phyloP scores from a whole-genome alignment of 495 filamentous ascomycete genomes.

The Lepraria neglecta region DNA sequence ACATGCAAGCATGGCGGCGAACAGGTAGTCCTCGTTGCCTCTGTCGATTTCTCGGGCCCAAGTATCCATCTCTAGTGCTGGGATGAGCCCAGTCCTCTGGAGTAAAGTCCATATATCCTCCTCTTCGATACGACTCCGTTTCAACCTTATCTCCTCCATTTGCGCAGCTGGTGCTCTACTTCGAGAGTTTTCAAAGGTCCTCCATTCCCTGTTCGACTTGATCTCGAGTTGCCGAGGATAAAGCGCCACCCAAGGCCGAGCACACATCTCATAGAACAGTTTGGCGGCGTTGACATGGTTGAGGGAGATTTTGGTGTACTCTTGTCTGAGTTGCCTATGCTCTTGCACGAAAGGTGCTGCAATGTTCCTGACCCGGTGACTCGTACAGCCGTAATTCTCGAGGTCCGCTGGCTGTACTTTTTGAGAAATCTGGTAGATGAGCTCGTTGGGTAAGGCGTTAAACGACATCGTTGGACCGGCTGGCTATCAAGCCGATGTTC shows the following conservation, averaged over 20 bases:
- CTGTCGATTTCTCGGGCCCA: constrained; percentile 17
- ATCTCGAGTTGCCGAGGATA: constrained; percentile 22
- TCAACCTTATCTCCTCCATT: constrained; percentile 14
- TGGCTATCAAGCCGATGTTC: neutral
- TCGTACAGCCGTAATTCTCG: constrained; percentile 17
- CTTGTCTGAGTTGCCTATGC: constrained; percentile 15
- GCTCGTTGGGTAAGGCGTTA: constrained; percentile 19
- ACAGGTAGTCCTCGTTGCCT: constrained; percentile 24
- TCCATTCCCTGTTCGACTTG: constrained; percentile 18
- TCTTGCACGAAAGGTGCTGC: constrained; percentile 21
- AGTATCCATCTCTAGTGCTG: constrained; percentile 4
- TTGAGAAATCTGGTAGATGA: constrained; percentile 22
- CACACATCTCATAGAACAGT: constrained; percentile 23
- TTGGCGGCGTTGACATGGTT: constrained; percentile 22
- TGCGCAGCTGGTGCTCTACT: constrained; percentile 10
- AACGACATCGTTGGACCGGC: constrained; percentile 15
- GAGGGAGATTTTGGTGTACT: constrained; percentile 18
- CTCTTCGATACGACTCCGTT: constrained; percentile 6
- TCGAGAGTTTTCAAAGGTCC: constrained; percentile 19
- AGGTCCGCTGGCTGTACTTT: constrained; percentile 22
- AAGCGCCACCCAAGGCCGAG: constrained; percentile 23
- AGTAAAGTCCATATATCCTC: constrained; percentile 18
- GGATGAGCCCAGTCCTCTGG: constrained; percentile 11
- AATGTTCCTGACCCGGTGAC: constrained; percentile 16
- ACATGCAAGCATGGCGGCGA: constrained; percentile 23